phyloP scores from a whole-genome alignment of 1,139 yeast species.

The Pneumocystis carinii region DNA sequence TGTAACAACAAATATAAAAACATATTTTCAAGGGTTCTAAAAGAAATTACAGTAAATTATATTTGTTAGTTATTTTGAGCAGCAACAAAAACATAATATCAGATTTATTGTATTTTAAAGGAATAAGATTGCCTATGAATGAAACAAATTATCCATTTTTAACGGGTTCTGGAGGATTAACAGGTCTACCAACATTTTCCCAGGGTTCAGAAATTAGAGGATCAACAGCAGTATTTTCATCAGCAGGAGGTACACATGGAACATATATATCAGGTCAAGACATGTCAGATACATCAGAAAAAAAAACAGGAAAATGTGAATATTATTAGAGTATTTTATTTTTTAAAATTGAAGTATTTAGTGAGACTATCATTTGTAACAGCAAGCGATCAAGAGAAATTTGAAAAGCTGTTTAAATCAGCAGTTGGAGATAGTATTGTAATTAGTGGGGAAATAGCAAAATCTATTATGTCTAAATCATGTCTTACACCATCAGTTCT shows the following conservation, averaged over 20 bases:
- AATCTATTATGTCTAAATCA: constrained; percentile 66
- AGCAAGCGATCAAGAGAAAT: constrained; percentile 70
- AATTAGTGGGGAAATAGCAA: constrained; percentile 59
- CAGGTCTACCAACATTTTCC: too few relatives aligned
- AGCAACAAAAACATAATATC: too few relatives aligned
- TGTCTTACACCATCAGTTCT: constrained; percentile 60
- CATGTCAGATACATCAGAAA: background rate
- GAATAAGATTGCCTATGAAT: too few relatives aligned
- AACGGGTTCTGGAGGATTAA: too few relatives aligned
- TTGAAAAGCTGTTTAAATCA: constrained; percentile 52
- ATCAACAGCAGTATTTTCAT: too few relatives aligned
- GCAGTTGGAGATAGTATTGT: constrained; percentile 39
- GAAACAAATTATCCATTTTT: too few relatives aligned
- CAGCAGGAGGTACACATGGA: background rate
- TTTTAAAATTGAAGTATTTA: constrained; percentile 27
- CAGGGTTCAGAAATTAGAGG: too few relatives aligned
- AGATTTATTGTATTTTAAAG: too few relatives aligned
- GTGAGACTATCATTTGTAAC: constrained; percentile 73
- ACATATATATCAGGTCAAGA: background rate
- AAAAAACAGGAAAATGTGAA: background rate
- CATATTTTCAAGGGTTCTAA: too few relatives aligned
- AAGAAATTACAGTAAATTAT: too few relatives aligned
- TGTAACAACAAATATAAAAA: too few relatives aligned
- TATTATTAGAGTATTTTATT: background rate
- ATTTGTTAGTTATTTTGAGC: too few relatives aligned